Percentiles rank a stretch among this genome's conserved stretches.
Evolutionary conservation across 1,284 basidiomycete species (phyloP).

Genomic region (Cutaneotrichosporon cavernicola): DNA sequence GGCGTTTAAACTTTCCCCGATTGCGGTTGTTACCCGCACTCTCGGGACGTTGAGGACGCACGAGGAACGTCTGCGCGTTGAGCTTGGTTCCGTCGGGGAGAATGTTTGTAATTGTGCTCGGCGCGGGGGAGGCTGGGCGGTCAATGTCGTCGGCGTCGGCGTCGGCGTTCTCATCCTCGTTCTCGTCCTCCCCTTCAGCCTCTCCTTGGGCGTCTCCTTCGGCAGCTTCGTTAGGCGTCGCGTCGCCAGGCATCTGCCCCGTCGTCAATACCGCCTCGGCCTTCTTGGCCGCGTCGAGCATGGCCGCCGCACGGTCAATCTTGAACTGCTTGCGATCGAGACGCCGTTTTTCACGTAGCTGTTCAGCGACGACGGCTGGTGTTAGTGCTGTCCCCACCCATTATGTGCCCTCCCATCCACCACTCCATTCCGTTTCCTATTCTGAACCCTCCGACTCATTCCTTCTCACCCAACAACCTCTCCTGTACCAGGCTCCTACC

Average conservation of each 20-base stretch:
- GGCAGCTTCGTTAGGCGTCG: slow-evolving; percentile 2
- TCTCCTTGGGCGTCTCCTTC: slow-evolving; percentile 1
- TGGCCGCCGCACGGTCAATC: slow-evolving; percentile 64
- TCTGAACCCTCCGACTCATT: not conserved
- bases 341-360: slow-evolving; percentile 78
- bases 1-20: slow-evolving; percentile 42
- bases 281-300: slow-evolving; percentile 51
- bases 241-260: slow-evolving; percentile 25
- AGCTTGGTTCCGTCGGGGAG: slow-evolving; percentile 36
- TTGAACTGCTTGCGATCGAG: slow-evolving; percentile 87
- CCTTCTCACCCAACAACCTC: no score
- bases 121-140: slow-evolving; percentile 19
- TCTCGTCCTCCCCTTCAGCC: not conserved
- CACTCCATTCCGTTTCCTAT: not conserved
- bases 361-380: slow-evolving; percentile 59
- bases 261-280: slow-evolving; percentile 50
- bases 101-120: slow-evolving; percentile 10
- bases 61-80: slow-evolving; percentile 51
- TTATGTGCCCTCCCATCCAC: not conserved
- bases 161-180: slow-evolving; percentile 11
- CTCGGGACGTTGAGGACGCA: slow-evolving; percentile 50
- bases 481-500: not conserved
- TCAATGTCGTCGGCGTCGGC: slow-evolving; percentile 1
- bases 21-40: slow-evolving; percentile 37
- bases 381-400: not conserved